Evolutionary conservation across 2,329 filamentous ascomycete genomes (phyloP), one percentile per base, ranked within the genome.

Genomic region (Aspergillus fischeri): DNA sequence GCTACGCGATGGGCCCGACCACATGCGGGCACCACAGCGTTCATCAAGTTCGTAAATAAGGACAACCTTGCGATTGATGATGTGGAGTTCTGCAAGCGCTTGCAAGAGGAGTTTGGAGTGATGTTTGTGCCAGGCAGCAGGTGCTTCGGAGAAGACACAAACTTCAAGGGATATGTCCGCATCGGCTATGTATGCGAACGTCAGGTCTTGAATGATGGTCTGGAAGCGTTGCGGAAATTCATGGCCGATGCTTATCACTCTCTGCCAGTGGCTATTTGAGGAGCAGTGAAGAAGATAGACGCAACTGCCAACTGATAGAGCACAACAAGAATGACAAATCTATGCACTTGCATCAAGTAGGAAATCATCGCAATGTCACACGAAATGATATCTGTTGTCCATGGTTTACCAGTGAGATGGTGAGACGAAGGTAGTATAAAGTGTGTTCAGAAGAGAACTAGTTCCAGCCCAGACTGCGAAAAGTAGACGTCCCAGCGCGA

Each of bases 121-220:
- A 80, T 93, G 78, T 79, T 93, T 55, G 77, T 90, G 17, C 90
- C 91, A 0, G 91, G 88, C 0, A 84, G 83, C 48, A 80, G 78
- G 47, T 90, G 87, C 63, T 94, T 94, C 71, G 90, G 90, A 0
- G 71, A 77, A 14, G 78, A 76, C 8, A 64, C 78, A 32, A 85
- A 90, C 51, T 92, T 89, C 65, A 79, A 81, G 63, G 90, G 90
- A 1, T 92, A 83, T 71, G 86, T 94, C 14, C 80, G 91, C 58
- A 80, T 94, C 54, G 90, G 90, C 0, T 93, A 88, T 72, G 88
- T 87, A 1, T 87, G 84, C 65, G 81, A 87, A 62, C 90, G 86
- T 1, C 79, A 84, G 4, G 80, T 90, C 21, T 66, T 94, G 55
- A 77, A 82, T 62, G 81, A 86, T 60, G 90, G 83, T 0, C 67